Base-by-base conservation (phyloP, 140 eudicot species). In the Ambrosia hybrid region DNA sequence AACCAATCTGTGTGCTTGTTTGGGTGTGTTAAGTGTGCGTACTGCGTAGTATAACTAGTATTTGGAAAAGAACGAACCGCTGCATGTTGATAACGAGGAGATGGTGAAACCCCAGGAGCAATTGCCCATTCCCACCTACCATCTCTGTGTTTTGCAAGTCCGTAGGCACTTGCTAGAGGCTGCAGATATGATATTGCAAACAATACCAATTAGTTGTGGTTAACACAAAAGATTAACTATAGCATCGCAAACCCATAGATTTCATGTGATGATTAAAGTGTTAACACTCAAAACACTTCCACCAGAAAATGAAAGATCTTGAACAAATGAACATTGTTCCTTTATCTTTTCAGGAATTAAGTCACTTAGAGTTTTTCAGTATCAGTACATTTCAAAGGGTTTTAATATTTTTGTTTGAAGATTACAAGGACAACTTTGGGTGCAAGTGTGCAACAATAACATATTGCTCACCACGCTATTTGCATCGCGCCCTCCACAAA, bases 111-210 rank as follows among this genome's bases (percentile, higher is more conserved):
- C 78, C 99, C 99, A 73, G 99, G 99, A 66, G 99, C 99, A 78
- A 94, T 90, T 53, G 99, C 99, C 99, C 99, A 94, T 78, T 94
- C 99, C 99, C 99, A 94, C 12, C 99, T 89, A 71, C 99, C 99
- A 86, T 94, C 99, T 83, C 97, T 90, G 68, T 94, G 99, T 74
- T 94, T 94, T 21, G 99, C 99, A 71, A 94, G 99, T 38, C 99
- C 99, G 83, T 90, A 94, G 37, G 99, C 99, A 81, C 96, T 88
- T 38, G 97, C 91, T 77, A 90, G 73, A 59, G 99, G 99, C 99
- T 94, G 82, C 84, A 75, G 46, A 82, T 58, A 71, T 62, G 39
- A 51, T 30, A 13, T 48, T 57, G 45, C 39, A 52, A 52, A 65
- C 45, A 13, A 39, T 65, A 74, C 41, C 51, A 21, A 53, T 37